Conservation (phyloP, 177 flowering plant species). For the Telopea speciosissima region DNA sequence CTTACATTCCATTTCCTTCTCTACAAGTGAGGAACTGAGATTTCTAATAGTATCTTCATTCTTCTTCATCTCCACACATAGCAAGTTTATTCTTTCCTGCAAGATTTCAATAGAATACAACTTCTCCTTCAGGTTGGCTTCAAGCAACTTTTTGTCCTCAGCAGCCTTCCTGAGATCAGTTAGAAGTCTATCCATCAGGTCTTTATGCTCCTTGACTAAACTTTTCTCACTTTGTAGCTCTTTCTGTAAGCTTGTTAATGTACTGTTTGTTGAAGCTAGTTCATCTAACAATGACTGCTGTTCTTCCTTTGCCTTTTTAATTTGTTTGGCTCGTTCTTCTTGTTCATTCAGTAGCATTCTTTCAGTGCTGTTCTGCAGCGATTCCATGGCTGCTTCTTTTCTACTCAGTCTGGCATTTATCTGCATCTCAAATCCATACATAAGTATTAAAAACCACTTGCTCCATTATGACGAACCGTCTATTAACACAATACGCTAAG, state of each 20-base stretch:
- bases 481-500: too few species aligned
- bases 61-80: conserved; percentile 52
- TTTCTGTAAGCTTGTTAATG: conserved; percentile 38
- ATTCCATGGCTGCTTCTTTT: conserved; percentile 48
- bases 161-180: conserved; percentile 25
- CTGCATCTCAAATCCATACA: conserved; percentile 29
- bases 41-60: conserved; percentile 41
- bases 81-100: conserved; percentile 48
- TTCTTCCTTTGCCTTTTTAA: conserved; percentile 54
- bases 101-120: conserved; percentile 34
- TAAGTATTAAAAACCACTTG: neutral
- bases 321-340: conserved; percentile 42
- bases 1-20: conserved; percentile 48
- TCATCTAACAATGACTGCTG: conserved; percentile 40
- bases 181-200: conserved; percentile 39
- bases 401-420: conserved; percentile 44
- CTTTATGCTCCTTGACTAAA: conserved; percentile 39
- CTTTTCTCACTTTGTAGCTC: conserved; percentile 61
- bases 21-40: conserved; percentile 42
- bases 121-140: conserved; percentile 54
- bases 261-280: conserved; percentile 47
- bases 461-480: too few species aligned
- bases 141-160: conserved; percentile 47
- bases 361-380: conserved; percentile 47
- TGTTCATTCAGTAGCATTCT: conserved; percentile 42